Conservation (phyloP, 164 flowering plant species). For the Pachysandra terminalis region DNA sequence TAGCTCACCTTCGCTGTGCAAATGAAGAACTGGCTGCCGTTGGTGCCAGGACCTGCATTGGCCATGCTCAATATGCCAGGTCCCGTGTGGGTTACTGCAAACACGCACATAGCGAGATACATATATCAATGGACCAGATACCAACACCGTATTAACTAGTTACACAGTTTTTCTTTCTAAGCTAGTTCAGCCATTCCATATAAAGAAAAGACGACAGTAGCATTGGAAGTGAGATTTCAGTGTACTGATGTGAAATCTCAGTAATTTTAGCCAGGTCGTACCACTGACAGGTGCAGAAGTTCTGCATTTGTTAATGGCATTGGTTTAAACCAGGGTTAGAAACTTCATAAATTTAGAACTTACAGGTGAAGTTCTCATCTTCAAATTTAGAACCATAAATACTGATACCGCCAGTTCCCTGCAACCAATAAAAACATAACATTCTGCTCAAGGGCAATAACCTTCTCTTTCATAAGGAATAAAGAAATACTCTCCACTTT, state of each 20-base stretch:
- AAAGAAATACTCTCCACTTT: neutral
- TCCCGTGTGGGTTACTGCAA: slow-evolving; percentile 68
- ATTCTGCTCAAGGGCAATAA: neutral
- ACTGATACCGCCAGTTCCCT: slow-evolving; percentile 85
- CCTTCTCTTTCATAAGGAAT: neutral
- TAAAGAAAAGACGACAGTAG: neutral
- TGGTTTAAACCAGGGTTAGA: neutral
- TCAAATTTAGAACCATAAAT: slow-evolving; percentile 69
- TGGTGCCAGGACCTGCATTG: slow-evolving; percentile 78
- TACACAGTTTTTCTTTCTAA: neutral
- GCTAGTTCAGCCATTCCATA: neutral
- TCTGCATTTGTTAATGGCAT: neutral
- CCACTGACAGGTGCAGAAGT: neutral
- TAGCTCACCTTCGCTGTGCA: slow-evolving; percentile 64
- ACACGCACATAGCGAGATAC: slow-evolving; percentile 1
- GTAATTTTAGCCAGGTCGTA: neutral
- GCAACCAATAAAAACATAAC: slow-evolving; percentile 19
- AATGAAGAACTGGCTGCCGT: slow-evolving; percentile 86
- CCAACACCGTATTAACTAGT: neutral
- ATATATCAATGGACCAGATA: too few species aligned
- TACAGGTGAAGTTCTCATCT: slow-evolving; percentile 71
- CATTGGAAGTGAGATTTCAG: neutral
- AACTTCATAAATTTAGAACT: slow-evolving; percentile 16
- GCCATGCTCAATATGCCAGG: slow-evolving; percentile 91
- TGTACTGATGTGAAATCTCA: neutral